These are phyloP conservation scores for Pyrenopolyporus hunteri DNA, from an alignment of 495 filamentous ascomycete genomes.

Conservation along the genomic window DNA sequence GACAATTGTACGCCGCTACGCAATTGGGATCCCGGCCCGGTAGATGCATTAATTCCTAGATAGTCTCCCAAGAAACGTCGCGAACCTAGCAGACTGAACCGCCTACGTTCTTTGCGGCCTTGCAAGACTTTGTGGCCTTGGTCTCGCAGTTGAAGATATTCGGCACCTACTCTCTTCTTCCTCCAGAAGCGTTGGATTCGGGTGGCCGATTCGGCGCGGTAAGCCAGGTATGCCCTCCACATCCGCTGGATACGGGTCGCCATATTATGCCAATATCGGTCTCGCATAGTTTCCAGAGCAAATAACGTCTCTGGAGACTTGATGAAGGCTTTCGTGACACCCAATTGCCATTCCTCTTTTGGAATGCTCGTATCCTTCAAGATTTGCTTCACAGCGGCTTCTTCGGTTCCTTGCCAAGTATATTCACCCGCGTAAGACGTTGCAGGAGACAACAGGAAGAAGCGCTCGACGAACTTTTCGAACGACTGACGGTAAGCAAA, in stretches of 20 bases:
- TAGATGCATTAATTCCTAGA: slow-evolving; percentile 79
- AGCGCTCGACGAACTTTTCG: slow-evolving; percentile 97
- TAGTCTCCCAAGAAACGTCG: slow-evolving; percentile 96
- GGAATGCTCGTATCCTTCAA: slow-evolving; percentile 96
- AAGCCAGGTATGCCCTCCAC: slow-evolving; percentile 94
- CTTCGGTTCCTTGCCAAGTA: slow-evolving; percentile 87
- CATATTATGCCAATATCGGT: slow-evolving; percentile 99
- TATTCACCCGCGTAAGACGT: slow-evolving; percentile 97
- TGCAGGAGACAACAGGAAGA: slow-evolving; percentile 93
- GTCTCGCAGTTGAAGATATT: slow-evolving; percentile 86
- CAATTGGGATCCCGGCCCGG: slow-evolving; percentile 82
- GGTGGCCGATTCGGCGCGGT: slow-evolving; percentile 88
- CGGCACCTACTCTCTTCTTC: slow-evolving; percentile 83
- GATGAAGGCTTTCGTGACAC: slow-evolving; percentile 96
- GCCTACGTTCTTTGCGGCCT: slow-evolving; percentile 85
- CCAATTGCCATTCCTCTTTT: slow-evolving; percentile 94
- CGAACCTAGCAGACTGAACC: slow-evolving; percentile 89
- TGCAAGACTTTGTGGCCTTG: slow-evolving; percentile 85
- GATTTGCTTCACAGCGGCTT: slow-evolving; percentile 89
- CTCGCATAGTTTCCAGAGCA: slow-evolving; percentile 95
- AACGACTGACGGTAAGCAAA: slow-evolving; percentile 98
- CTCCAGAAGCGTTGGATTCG: slow-evolving; percentile 96
- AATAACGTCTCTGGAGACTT: slow-evolving; percentile 98
- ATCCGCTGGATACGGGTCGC: slow-evolving; percentile 95
- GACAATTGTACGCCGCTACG: slow-evolving; percentile 67